Evolutionary conservation across 2,329 filamentous ascomycete species (phyloP).

Genomic region (Beauveria scarabaeidicola): DNA sequence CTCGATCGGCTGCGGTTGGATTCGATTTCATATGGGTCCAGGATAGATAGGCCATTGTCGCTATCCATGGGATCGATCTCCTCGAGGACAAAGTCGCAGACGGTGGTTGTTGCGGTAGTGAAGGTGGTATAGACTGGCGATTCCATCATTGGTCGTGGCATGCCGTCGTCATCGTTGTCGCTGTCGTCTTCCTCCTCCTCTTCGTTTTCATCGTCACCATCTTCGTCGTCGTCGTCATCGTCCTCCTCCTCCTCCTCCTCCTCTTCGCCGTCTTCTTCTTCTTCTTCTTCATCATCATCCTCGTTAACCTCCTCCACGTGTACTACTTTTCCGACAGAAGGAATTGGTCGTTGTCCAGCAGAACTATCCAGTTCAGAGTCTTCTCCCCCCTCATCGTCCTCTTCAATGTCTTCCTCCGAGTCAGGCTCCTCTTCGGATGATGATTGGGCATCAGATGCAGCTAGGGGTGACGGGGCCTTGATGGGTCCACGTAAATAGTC

Average conservation of each 20-base stretch:
- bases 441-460: background rate
- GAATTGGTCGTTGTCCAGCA: background rate
- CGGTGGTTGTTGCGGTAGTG: constrained; percentile 13
- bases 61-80: constrained; percentile 39
- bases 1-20: constrained; percentile 34
- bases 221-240: background rate
- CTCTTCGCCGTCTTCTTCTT: background rate
- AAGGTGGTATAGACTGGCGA: constrained; percentile 15
- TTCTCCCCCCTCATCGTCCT: background rate
- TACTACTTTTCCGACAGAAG: background rate
- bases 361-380: background rate
- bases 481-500: background rate
- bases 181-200: background rate
- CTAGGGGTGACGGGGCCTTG: background rate
- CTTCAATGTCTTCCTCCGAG: background rate
- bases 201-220: constrained; percentile 5
- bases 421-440: constrained; percentile 1
- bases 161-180: background rate
- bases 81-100: constrained; percentile 33
- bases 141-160: constrained; percentile 8
- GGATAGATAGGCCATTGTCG: constrained; percentile 33
- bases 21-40: constrained; percentile 39
- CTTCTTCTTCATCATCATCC: background rate
- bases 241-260: background rate
- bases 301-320: background rate